These are phyloP conservation scores for Hemerocallis citrina DNA, from an alignment of 106 monocot genomes.

Conservation along the genomic window DNA sequence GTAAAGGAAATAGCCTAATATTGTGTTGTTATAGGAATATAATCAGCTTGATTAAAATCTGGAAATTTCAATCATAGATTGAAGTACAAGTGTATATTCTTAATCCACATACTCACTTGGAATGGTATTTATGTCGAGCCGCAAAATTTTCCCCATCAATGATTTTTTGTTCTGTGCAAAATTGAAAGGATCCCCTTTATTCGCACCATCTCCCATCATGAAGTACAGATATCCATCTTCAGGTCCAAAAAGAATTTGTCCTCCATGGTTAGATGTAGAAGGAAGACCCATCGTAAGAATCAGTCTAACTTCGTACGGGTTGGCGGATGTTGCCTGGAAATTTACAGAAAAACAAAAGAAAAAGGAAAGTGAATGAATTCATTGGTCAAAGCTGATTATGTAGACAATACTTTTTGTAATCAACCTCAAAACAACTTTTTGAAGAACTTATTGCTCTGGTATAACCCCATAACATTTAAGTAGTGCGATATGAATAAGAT, in stretches of 20 bases:
- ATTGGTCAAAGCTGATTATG: no score
- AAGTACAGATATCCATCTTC: slow-evolving; percentile 81
- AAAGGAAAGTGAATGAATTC: no score
- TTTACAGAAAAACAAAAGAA: neutral
- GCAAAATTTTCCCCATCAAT: slow-evolving; percentile 82
- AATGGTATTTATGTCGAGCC: slow-evolving; percentile 64
- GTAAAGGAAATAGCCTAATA: no score
- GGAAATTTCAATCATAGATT: no score
- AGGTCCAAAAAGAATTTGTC: slow-evolving; percentile 92
- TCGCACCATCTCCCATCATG: slow-evolving; percentile 90
- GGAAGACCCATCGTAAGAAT: slow-evolving; percentile 90
- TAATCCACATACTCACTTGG: slow-evolving; percentile 61
- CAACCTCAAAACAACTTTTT: no score
- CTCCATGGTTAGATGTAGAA: slow-evolving; percentile 58
- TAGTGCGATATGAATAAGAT: no score
- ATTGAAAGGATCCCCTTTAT: slow-evolving; percentile 62
- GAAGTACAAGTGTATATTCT: no score
- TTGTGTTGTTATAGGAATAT: no score
- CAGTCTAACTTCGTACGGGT: slow-evolving; percentile 67
- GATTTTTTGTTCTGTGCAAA: slow-evolving; percentile 87
- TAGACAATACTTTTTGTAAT: no score
- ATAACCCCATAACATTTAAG: no score
- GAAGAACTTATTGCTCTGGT: no score
- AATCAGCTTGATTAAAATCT: no score
- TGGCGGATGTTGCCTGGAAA: slow-evolving; percentile 57